Base-by-base conservation (phyloP, 163 green algal species). In the Scenedesmus sp. region DNA sequence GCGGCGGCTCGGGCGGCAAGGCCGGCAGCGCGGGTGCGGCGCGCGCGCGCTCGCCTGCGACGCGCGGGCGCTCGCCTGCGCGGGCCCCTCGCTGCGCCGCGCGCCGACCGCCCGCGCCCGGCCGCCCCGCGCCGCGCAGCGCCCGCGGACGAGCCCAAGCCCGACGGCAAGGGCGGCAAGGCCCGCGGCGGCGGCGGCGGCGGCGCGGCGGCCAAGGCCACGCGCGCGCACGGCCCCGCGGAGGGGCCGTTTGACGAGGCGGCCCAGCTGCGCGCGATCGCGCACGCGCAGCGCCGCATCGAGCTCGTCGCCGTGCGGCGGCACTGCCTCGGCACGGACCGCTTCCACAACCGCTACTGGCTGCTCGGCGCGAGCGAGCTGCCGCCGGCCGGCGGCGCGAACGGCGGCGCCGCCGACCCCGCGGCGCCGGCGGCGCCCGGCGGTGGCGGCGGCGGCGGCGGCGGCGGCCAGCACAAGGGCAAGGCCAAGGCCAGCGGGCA, bases 241-340 rank as follows among this genome's bases (percentile, higher is more conserved):
- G 58, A 72, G 17, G 58, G 70, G 44, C 71, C 58, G 1, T 80
- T 80, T 64, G 73, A 81, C 24, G 60, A 81, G n/a, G 73, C 57
- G n/a, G 47, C 34, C 26, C 48, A 63, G 47, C 48, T 81, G 15
- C 9, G 34, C 5, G 36, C 6, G 31, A 66, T 74, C 33, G 60
- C 60, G 9, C 24, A 57, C n/a, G 60, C 65, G 73, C 60, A 81
- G 73, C 60, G 70, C 58, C n/a, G 65, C n/a, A 58, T 66, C 18
- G 73, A 81, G 60, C 34, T 74, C 4, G 7, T 47, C 2, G 57
- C 28, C 51, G 48, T 50, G n/a, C 60, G 73, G 47, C 60, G 62
- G 24, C 73, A 56, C 22, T 74, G 47, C 29, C n/a, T 81, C n/a
- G 73, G 73, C 2, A 33, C 73, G 28, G 73, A 81, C 51, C 29